A percentile compares a stretch with the other conserved stretches of the same genome.
Conservation (phyloP, 805 yeast genomes). For the Scheffersomyces lignosus region DNA sequence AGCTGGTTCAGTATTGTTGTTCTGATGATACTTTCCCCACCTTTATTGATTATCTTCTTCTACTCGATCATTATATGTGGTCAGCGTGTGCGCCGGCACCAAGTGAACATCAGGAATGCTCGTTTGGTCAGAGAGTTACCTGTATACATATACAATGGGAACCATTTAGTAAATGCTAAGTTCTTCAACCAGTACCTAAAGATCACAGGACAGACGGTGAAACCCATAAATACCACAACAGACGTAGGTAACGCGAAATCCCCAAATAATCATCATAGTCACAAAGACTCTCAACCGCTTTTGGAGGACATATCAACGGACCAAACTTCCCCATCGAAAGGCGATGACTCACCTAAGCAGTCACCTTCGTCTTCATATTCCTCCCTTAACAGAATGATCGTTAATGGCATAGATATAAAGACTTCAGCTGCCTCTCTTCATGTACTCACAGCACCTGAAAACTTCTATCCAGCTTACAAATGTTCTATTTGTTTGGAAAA, state of each 20-base stretch:
- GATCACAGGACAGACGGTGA: conserved; percentile 30
- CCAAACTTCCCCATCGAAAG: conserved; percentile 4
- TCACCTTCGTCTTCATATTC: conserved; percentile 6
- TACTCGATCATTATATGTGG: conserved; percentile 30
- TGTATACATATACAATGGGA: conserved; percentile 36
- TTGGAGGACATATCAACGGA: background rate
- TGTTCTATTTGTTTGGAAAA: conserved; percentile 62
- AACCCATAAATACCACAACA: conserved; percentile 11
- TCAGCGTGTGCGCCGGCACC: conserved; percentile 27
- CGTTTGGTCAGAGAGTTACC: conserved; percentile 36
- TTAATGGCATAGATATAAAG: conserved; percentile 23
- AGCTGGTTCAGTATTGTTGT: conserved; percentile 38
- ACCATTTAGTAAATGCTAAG: conserved; percentile 31
- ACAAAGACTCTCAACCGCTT: background rate
- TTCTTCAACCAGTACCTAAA: conserved; percentile 30
- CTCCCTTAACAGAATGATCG: conserved; percentile 6
- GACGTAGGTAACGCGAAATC: background rate
- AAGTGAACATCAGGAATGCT: conserved; percentile 26
- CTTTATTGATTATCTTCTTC: conserved; percentile 35
- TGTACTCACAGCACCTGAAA: conserved; percentile 28
- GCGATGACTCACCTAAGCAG: conserved; percentile 14
- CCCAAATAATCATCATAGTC: background rate
- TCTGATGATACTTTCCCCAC: conserved; percentile 45
- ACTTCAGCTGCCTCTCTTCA: conserved; percentile 10
- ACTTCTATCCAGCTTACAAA: conserved; percentile 46